phyloP scores from a whole-genome alignment of 495 filamentous ascomycete genomes.

The Hypoxylon lenormandii region DNA sequence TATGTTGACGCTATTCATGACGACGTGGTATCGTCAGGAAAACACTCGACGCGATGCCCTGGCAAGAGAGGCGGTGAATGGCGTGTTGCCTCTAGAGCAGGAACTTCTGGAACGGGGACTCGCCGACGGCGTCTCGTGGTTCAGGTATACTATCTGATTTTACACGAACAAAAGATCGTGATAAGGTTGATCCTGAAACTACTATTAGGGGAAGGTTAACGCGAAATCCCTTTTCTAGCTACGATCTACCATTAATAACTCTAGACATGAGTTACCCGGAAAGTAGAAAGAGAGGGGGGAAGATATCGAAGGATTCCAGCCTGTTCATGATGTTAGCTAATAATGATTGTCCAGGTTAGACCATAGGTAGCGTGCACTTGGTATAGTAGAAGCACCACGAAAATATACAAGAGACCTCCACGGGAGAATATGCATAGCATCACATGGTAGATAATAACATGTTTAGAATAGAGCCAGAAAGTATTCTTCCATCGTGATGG shows the following conservation, averaged over 20 bases:
- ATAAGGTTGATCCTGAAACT: background rate
- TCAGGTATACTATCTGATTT: slow-evolving; percentile 63
- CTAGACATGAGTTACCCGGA: no score
- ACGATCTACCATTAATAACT: no score
- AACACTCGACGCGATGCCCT: slow-evolving; percentile 63
- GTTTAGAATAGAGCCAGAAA: slow-evolving; percentile 36
- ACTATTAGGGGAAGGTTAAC: no score
- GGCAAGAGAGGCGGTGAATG: slow-evolving; percentile 39
- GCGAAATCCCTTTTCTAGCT: no score
- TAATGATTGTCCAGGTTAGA: background rate
- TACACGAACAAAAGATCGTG: background rate
- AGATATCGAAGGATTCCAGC: no score
- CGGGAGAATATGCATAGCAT: background rate
- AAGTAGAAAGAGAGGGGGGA: no score
- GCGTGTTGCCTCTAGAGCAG: slow-evolving; percentile 58
- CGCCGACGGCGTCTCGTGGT: slow-evolving; percentile 63
- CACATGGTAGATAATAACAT: slow-evolving; percentile 15
- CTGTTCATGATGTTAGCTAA: no score
- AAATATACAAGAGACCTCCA: slow-evolving; percentile 2
- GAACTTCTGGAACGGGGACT: slow-evolving; percentile 57
- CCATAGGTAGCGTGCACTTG: slow-evolving; percentile 1
- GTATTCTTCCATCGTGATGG: slow-evolving; percentile 19
- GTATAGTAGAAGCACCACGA: no score
- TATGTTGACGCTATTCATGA: slow-evolving; percentile 65
- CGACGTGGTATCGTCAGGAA: slow-evolving; percentile 68